Evolutionary conservation across 306 rosid species (phyloP), one percentile per base, ranked within the genome.

Genomic region (Cucurbita moschata): DNA sequence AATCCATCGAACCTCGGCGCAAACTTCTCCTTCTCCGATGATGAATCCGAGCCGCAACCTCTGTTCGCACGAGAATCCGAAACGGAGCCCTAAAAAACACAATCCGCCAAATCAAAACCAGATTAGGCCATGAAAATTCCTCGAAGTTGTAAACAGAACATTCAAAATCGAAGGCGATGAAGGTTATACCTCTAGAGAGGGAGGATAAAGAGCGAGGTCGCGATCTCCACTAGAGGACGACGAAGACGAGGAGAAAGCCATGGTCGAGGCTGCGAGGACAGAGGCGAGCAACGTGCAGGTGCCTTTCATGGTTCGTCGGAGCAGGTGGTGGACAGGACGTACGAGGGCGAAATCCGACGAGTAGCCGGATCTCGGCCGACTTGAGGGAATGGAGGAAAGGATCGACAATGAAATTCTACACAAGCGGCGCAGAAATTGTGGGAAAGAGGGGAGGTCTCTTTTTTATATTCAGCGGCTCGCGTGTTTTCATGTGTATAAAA

Each of bases 1-100:
- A 94, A 80, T 5, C 98, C 98, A 71, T 94, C 98, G 64, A 94
- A 94, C 74, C 84, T 88, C 64, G 98, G 98, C 51, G 89, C 88
- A 67, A 89, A 94, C 55, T 90, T 85, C 82, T 87, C 91, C 84
- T 81, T 81, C 39, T 59, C 78, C 55, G 80, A 50, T 42, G 83
- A 21, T 4, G 72, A 6, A 16, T 56, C 56, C 55, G 79, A 59
- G 15, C 18, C 46, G 23, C 50, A 65, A 7, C 30, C 63, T 23
- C 51, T 11, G 0, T 47, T 72, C 21, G 63, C 69, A 53, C 47
- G 46, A 26, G 64, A 67, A 5, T 76, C 68, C 35, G 76, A 75
- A 62, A 40, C 47, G 7, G n/a, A 35, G 6, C 80, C 82, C 87
- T 84, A 19, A 3, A 5, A 39, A 30, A 30, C 39, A 52, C 70